phyloP scores from a whole-genome alignment of 768 basidiomycete genomes.

The Serendipita sp. region DNA sequence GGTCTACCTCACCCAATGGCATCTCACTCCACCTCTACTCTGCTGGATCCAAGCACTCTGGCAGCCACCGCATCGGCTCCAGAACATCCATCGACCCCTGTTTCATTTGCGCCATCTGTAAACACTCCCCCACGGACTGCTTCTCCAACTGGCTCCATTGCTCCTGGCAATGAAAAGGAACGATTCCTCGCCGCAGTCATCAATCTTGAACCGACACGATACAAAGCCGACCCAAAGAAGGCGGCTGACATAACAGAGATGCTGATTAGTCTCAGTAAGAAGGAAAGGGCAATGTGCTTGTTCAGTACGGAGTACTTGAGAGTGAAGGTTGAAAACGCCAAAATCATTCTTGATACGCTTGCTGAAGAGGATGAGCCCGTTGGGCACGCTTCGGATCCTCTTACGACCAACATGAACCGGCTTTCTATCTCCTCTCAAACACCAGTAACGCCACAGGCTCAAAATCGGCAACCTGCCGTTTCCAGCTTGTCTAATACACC shows the following conservation, averaged over 20 bases:
- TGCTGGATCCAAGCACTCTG: constrained; percentile 44
- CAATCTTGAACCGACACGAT: constrained; percentile 31
- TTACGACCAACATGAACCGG: constrained; percentile 31
- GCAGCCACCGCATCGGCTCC: constrained; percentile 76
- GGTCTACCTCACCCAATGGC: not conserved
- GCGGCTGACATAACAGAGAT: constrained; percentile 56
- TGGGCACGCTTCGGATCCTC: constrained; percentile 25
- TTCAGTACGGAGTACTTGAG: constrained; percentile 72
- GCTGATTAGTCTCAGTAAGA: constrained; percentile 72
- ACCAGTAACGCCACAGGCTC: not conserved
- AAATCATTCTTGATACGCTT: constrained; percentile 48
- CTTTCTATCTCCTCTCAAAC: not conserved
- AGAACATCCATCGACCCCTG: constrained; percentile 74
- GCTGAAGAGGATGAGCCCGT: constrained; percentile 39
- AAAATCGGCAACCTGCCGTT: constrained; percentile 14
- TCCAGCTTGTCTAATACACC: constrained; percentile 34
- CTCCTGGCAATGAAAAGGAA: constrained; percentile 55
- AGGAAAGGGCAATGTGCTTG: constrained; percentile 78
- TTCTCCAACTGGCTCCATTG: constrained; percentile 48
- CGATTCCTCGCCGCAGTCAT: constrained; percentile 51
- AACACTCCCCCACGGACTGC: constrained; percentile 73
- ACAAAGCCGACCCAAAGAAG: constrained; percentile 21
- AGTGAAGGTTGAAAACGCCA: constrained; percentile 66
- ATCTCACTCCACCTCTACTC: constrained; percentile 25
- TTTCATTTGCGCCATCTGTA: constrained; percentile 58